Evolutionary conservation across 108 stramenopile species (phyloP).

Genomic region (Pinguiococcus pyrenoidosus): DNA sequence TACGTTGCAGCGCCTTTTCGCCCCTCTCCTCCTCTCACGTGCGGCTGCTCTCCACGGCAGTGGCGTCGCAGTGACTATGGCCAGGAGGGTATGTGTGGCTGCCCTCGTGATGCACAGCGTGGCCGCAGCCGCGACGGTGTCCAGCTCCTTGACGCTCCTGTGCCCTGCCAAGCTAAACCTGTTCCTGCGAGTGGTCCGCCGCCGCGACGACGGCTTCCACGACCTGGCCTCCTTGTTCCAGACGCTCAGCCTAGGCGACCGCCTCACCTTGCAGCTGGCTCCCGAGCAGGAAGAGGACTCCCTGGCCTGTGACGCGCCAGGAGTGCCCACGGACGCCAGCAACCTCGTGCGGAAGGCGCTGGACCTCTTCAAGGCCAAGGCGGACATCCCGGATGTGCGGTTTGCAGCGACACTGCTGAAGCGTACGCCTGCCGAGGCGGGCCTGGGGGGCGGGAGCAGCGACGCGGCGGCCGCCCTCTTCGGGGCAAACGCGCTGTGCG

Average conservation of each 20-base stretch:
- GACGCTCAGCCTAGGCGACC: conserved; percentile 82
- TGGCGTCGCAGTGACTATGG: too few relatives aligned
- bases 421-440: conserved; percentile 75
- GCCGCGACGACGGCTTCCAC: conserved; percentile 75
- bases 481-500: conserved; percentile 74
- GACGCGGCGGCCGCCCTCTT: conserved; percentile 89
- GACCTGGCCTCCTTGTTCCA: conserved; percentile 89
- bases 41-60: too few relatives aligned
- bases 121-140: neutral
- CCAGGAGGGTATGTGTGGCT: too few relatives aligned
- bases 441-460: conserved; percentile 79
- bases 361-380: conserved; percentile 67
- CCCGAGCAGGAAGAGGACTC: conserved; percentile 23
- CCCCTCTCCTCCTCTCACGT: too few relatives aligned
- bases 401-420: conserved; percentile 44
- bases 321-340: conserved; percentile 62
- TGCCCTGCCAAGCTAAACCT: conserved; percentile 90
- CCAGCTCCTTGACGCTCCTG: conserved; percentile 43
- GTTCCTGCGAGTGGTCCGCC: conserved; percentile 83
- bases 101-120: too few relatives aligned
- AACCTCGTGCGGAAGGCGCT: conserved; percentile 78
- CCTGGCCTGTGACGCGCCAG: conserved; percentile 73
- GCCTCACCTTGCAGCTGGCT: conserved; percentile 45
- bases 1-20: too few relatives aligned
- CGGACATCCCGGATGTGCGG: conserved; percentile 25